A percentile compares a stretch with the other conserved stretches of the same genome.
Evolutionary conservation across 2,329 filamentous ascomycete genomes (phyloP).

Genomic region (Fusarium multiceps): DNA sequence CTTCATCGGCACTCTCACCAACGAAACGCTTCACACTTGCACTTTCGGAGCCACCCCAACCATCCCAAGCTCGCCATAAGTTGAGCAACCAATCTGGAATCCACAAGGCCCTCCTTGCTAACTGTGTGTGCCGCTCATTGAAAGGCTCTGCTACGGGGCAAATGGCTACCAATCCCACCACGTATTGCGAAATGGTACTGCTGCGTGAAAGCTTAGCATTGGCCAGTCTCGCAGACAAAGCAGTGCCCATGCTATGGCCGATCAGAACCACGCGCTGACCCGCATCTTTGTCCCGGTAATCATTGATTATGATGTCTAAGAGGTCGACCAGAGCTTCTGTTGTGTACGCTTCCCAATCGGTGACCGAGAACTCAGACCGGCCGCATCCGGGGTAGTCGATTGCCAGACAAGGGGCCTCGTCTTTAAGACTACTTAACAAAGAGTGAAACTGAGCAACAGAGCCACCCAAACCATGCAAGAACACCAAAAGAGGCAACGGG

Average conservation of each 20-base stretch:
- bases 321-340: constrained; percentile 80
- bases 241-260: constrained; percentile 91
- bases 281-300: constrained; percentile 72
- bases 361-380: constrained; percentile 77
- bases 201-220: constrained; percentile 56
- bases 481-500: constrained; percentile 86
- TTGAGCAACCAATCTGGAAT: constrained; percentile 81
- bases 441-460: constrained; percentile 89
- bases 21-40: constrained; percentile 83
- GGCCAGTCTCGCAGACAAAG: constrained; percentile 78
- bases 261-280: constrained; percentile 82
- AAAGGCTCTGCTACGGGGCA: constrained; percentile 79
- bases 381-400: constrained; percentile 94
- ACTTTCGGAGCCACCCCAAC: constrained; percentile 81
- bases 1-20: constrained; percentile 71
- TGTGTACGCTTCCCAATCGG: constrained; percentile 81
- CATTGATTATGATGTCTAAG: constrained; percentile 78
- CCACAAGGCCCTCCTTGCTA: constrained; percentile 69
- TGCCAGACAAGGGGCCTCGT: constrained; percentile 82
- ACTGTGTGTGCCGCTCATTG: constrained; percentile 55
- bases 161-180: constrained; percentile 82
- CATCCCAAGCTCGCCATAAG: constrained; percentile 80
- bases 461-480: constrained; percentile 93
- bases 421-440: constrained; percentile 82
- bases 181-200: constrained; percentile 67